Evolutionary conservation across 2,329 filamentous ascomycete species (phyloP).

Genomic region (Fusarium algeriense): DNA sequence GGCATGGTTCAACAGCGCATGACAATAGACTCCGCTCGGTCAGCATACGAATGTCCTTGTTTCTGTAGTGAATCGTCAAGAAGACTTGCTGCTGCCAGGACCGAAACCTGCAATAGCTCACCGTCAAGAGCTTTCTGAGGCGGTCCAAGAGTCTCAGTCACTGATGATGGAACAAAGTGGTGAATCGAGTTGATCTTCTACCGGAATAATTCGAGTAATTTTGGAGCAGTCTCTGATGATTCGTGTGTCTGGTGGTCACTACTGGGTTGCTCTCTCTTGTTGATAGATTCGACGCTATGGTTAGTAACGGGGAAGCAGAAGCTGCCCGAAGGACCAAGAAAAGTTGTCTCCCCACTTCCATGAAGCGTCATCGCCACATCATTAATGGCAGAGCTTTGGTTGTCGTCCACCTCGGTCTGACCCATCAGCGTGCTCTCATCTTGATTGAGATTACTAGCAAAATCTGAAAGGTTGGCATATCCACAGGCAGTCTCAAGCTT

Average conservation of each 20-base stretch:
- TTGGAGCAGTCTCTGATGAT: neutral
- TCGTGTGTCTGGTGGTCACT: rapidly evolving
- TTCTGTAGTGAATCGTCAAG: neutral
- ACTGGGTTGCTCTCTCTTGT: neutral
- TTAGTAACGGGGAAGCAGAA: neutral
- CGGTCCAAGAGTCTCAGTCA: neutral
- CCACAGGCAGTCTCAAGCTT: neutral
- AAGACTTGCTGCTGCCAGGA: constrained; percentile 3
- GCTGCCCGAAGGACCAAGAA: constrained; percentile 1
- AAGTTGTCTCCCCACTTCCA: neutral
- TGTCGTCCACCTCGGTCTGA: neutral
- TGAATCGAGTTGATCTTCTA: neutral
- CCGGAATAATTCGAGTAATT: neutral
- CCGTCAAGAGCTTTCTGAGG: neutral
- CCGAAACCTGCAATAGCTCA: neutral
- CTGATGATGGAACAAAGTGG: neutral
- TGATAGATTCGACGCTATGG: neutral
- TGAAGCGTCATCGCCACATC: neutral
- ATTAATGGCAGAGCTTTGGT: neutral
- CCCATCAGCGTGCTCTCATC: neutral
- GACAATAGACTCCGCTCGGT: neutral
- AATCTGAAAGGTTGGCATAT: neutral
- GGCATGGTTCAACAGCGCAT: neutral
- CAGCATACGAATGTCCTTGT: neutral
- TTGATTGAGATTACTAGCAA: neutral